Percentiles rank a stretch among this genome's conserved stretches.
Evolutionary conservation across 2,329 filamentous ascomycete genomes (phyloP).

Genomic region (Teratosphaeria epicoccoides): DNA sequence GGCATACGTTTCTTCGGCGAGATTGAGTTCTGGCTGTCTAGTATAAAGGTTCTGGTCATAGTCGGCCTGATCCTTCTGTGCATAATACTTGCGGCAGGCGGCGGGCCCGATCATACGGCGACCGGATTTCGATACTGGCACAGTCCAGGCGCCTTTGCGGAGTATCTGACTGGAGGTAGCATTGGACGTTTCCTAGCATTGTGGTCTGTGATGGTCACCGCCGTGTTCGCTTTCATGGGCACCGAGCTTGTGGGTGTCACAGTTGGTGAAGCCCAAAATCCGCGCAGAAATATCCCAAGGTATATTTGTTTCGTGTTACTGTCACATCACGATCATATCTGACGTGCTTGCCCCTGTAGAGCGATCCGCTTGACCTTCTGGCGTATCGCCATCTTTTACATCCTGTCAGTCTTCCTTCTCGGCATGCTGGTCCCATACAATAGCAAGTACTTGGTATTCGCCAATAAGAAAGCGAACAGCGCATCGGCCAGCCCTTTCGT

Average conservation of each 20-base stretch:
- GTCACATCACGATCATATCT: neutral
- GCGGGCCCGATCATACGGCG: conserved; percentile 28
- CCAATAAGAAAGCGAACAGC: conserved; percentile 32
- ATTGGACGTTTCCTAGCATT: conserved; percentile 36
- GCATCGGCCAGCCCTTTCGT: conserved; percentile 60
- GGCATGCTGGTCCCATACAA: conserved; percentile 70
- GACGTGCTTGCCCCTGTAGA: conserved; percentile 45
- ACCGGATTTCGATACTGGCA: conserved; percentile 37
- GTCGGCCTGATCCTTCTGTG: conserved; percentile 27
- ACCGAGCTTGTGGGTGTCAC: conserved; percentile 70
- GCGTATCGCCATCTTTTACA: conserved; percentile 73
- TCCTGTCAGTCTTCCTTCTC: conserved; percentile 60
- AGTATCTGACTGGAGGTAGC: conserved; percentile 10
- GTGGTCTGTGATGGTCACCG: conserved; percentile 50
- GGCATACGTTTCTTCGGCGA: conserved; percentile 33
- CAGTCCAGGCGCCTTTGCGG: conserved; percentile 30
- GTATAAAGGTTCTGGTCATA: conserved; percentile 29
- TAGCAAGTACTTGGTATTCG: conserved; percentile 48
- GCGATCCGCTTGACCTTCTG: conserved; percentile 54
- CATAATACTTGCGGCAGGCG: conserved; percentile 21
- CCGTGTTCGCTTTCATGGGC: conserved; percentile 68
- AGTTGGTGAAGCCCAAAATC: conserved; percentile 63
- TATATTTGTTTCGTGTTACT: neutral
- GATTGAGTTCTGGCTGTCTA: conserved; percentile 37
- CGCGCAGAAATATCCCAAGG: conserved; percentile 62